Evolutionary conservation across 345 rosid genomes (phyloP), one percentile per base, ranked within the genome.

Genomic region (Brassica napus): DNA sequence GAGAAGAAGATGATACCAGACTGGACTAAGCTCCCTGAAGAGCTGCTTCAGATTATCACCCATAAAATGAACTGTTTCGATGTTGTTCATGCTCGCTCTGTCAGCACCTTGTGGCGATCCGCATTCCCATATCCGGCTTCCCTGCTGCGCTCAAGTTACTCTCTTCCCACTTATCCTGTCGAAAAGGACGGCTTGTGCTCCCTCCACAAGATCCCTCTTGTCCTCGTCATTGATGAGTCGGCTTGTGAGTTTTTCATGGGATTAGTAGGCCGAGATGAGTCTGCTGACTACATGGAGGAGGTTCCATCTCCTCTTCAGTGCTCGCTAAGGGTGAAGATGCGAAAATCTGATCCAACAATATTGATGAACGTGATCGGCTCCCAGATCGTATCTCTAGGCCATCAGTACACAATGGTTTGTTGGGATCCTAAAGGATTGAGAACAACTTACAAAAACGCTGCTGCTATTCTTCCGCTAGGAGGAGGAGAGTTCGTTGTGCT

Each of bases 21-120:
- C 2, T 76, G 61, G 79, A 59, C 62, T 30, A 16, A 11, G 2
- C 49, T 76, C 24, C 79, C 79, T 12, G 61, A 18, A 68, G 74
- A 76, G 68, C 7, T 68, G 31, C 14, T 76, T 6, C 2, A 68
- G 11, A 1, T 18, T 0, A 44, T 76, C 62, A 47, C 54, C 54
- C 1, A 47, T 47, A 47, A 39, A 47, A 12, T 47, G 1, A 47
- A 47, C 6, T 47, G 54, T 47, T 47, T 47, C 16, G 54, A 47
- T 47, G 54, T 47, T 47, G 15, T 47, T 47, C 54, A 47, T 47
- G 6, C 54, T 47, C 54, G 54, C 54, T 47, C 54, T 15, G 54
- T 47, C 15, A 47, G 15, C 54, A 47, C 54, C 54, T 47, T 14
- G 54, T 47, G 54, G 54, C 54, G 15, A 47, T 47, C 54, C 1